Percentiles rank a stretch among this genome's conserved stretches.
Conservation (phyloP, 2,329 filamentous ascomycete genomes). For the Gliomastix tumulicola region DNA sequence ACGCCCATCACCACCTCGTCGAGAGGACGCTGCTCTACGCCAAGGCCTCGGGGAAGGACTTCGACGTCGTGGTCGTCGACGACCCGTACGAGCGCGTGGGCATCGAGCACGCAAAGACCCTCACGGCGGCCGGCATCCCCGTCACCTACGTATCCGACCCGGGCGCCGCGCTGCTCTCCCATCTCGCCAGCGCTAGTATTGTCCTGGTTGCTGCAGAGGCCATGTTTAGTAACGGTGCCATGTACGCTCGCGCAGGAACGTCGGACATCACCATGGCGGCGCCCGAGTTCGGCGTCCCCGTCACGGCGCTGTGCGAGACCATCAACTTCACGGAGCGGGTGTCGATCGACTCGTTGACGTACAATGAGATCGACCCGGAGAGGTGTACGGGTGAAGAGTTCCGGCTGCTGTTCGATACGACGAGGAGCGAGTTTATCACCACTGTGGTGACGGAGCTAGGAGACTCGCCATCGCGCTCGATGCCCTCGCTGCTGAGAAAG, state of each 20-base stretch:
- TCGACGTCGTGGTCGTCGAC: constrained; percentile 82
- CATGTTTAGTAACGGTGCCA: constrained; percentile 89
- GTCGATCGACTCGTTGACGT: constrained; percentile 83
- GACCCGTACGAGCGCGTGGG: constrained; percentile 48
- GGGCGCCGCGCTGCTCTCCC: constrained; percentile 62
- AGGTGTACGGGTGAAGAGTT: constrained; percentile 50
- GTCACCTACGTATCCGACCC: constrained; percentile 76
- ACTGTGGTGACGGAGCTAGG: constrained; percentile 91
- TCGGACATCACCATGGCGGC: constrained; percentile 82
- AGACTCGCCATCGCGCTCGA: constrained; percentile 76
- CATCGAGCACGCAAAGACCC: constrained; percentile 56
- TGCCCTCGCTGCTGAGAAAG: constrained; percentile 57
- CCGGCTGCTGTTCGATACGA: constrained; percentile 83
- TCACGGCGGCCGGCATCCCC: constrained; percentile 61
- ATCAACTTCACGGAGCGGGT: constrained; percentile 88
- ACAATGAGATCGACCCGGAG: constrained; percentile 83
- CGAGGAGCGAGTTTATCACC: constrained; percentile 76
- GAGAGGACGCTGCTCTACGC: constrained; percentile 75
- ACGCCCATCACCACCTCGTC: constrained; percentile 78
- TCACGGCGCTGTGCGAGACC: constrained; percentile 87
- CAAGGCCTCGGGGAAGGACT: constrained; percentile 60
- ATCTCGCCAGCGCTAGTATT: constrained; percentile 60
- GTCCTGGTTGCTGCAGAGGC: constrained; percentile 87
- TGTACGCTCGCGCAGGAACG: constrained; percentile 84
- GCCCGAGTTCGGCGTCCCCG: constrained; percentile 65